These are phyloP conservation scores for Colletotrichum simmondsii DNA, from an alignment of 2,329 filamentous ascomycete genomes.

Conservation along the genomic window DNA sequence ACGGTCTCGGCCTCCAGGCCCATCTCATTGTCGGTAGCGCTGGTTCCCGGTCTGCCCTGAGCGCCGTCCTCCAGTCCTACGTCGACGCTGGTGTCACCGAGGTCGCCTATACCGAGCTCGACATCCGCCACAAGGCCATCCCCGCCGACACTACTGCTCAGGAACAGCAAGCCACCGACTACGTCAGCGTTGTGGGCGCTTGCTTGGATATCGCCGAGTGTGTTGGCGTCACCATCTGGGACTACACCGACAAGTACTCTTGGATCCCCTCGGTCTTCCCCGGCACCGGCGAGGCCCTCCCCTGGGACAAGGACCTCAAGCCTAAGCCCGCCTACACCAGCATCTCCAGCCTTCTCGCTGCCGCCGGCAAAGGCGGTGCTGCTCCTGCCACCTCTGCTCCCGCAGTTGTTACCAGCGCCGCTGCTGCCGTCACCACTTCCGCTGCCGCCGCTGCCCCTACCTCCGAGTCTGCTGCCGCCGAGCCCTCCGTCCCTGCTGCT, in stretches of 20 bases:
- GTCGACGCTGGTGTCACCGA: conserved; percentile 58
- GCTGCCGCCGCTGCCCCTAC: conserved; percentile 2
- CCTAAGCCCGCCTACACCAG: conserved; percentile 54
- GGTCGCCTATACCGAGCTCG: conserved; percentile 61
- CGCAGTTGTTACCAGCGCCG: neutral
- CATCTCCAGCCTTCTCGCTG: conserved; percentile 48
- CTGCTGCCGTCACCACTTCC: neutral
- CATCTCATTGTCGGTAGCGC: conserved; percentile 59
- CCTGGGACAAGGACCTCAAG: conserved; percentile 48
- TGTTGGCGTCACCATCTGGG: conserved; percentile 52
- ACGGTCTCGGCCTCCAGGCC: conserved; percentile 63
- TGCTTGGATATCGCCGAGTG: conserved; percentile 45
- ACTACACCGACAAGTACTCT: conserved; percentile 49
- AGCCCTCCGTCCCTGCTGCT: conserved; percentile 2
- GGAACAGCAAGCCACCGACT: conserved; percentile 57
- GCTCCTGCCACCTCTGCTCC: conserved; percentile 6
- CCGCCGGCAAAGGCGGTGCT: conserved; percentile 31
- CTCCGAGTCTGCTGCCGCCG: conserved; percentile 9
- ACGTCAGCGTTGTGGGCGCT: conserved; percentile 46
- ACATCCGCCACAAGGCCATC: conserved; percentile 57
- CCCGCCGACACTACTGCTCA: conserved; percentile 52
- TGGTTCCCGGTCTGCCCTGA: conserved; percentile 51
- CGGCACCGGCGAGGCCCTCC: conserved; percentile 49
- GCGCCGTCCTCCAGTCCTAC: conserved; percentile 61
- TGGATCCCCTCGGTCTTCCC: conserved; percentile 52